phyloP scores from a whole-genome alignment of 2,329 filamentous ascomycete genomes.

The Dactylellina sp. region DNA sequence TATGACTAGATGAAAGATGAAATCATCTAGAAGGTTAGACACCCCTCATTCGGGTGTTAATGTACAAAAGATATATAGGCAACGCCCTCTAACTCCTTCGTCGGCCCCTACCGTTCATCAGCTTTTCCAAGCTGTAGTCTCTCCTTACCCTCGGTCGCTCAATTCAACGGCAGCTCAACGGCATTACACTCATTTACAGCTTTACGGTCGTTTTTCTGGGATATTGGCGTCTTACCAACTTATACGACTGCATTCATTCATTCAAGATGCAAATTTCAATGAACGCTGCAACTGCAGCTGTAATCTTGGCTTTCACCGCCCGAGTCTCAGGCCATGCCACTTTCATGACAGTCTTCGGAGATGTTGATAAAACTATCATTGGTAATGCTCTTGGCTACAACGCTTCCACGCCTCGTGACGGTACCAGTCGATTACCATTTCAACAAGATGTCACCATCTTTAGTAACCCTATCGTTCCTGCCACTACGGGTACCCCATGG shows the following conservation, averaged over 20 bases:
- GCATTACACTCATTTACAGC: slow-evolving; percentile 16
- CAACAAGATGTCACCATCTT: slow-evolving; percentile 11
- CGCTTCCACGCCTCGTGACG: slow-evolving; percentile 14
- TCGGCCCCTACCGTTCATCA: neutral
- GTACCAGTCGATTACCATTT: slow-evolving; percentile 3
- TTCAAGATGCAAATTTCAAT: slow-evolving; percentile 25
- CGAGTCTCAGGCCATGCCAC: slow-evolving; percentile 15
- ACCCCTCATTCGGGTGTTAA: neutral
- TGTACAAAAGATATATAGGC: neutral
- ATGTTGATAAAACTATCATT: slow-evolving; percentile 8
- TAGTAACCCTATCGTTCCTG: slow-evolving; percentile 15
- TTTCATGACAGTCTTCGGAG: slow-evolving; percentile 18
- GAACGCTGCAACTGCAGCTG: slow-evolving; percentile 15
- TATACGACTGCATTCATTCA: slow-evolving; percentile 4
- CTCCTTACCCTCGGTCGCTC: slow-evolving; percentile 5
- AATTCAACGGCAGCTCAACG: neutral
- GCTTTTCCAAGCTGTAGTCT: slow-evolving; percentile 7
- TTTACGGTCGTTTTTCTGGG: neutral
- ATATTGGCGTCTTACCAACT: neutral
- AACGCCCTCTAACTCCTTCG: neutral
- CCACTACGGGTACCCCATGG: neutral
- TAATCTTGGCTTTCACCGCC: slow-evolving; percentile 10
- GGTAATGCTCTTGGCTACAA: slow-evolving; percentile 23
- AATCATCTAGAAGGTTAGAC: neutral
- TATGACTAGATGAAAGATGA: neutral